phyloP scores from a whole-genome alignment of 1,139 yeast genomes.

The Suhomyces maxii region DNA sequence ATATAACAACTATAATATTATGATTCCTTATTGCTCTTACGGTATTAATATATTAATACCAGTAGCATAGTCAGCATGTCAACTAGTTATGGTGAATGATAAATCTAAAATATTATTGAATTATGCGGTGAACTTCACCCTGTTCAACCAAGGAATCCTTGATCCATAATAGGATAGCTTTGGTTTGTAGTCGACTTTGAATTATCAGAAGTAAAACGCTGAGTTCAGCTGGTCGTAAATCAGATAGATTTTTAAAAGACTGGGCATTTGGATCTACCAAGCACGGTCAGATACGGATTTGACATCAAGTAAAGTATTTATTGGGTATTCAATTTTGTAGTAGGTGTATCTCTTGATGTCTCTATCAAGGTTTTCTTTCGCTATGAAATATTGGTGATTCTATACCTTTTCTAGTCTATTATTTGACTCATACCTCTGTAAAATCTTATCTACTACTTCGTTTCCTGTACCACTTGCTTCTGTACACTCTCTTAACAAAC shows the following conservation, averaged over 20 bases:
- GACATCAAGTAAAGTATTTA: slow-evolving; percentile 15
- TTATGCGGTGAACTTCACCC: too few species aligned
- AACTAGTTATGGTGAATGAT: neutral
- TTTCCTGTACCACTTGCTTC: neutral
- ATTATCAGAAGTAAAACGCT: slow-evolving; percentile 1
- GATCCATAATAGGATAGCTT: too few species aligned
- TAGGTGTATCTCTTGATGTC: neutral
- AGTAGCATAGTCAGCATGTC: neutral
- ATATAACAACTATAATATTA: too few species aligned
- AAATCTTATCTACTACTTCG: too few species aligned
- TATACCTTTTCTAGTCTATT: too few species aligned
- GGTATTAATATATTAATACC: neutral
- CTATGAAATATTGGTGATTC: too few species aligned
- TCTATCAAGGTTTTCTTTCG: too few species aligned
- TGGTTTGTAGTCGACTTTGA: slow-evolving; percentile 3
- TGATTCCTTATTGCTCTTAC: too few species aligned
- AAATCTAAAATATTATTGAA: too few species aligned
- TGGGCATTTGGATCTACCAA: slow-evolving; percentile 7
- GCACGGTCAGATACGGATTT: slow-evolving; percentile 39
- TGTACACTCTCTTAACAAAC: slow-evolving; percentile 41
- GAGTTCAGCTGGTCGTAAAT: slow-evolving; percentile 11
- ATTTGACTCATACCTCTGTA: too few species aligned
- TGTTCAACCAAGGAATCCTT: too few species aligned
- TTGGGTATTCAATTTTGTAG: neutral
- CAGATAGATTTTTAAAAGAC: slow-evolving; percentile 21